Evolutionary conservation across 2,329 filamentous ascomycete species (phyloP).

Genomic region (Aspergillus ochraceoroseus): DNA sequence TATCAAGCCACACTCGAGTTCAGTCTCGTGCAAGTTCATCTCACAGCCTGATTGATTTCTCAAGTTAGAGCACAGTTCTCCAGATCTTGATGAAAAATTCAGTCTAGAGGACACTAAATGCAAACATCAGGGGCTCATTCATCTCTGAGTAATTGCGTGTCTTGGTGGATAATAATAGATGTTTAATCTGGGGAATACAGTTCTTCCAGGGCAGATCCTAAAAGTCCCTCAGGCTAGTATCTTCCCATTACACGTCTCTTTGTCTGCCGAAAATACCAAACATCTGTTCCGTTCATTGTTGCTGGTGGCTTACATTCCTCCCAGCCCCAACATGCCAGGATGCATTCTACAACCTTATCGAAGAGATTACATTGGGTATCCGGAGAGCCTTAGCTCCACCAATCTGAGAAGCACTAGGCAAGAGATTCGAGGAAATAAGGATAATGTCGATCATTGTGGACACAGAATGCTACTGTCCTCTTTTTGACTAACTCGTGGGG

Average conservation of each 20-base stretch:
- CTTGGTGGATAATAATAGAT: slow-evolving; percentile 10
- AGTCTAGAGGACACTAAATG: background rate
- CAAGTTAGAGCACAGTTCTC: too few relatives aligned
- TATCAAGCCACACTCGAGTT: background rate
- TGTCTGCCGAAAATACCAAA: slow-evolving; percentile 23
- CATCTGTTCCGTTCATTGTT: slow-evolving; percentile 31
- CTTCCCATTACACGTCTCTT: slow-evolving; percentile 11
- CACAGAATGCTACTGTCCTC: slow-evolving; percentile 11
- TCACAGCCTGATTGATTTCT: too few relatives aligned
- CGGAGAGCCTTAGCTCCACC: slow-evolving; percentile 15
- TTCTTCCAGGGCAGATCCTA: slow-evolving; percentile 1
- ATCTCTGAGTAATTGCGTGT: too few relatives aligned
- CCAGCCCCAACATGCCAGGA: slow-evolving; percentile 27
- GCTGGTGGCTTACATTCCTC: slow-evolving; percentile 32
- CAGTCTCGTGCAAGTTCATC: slow-evolving; percentile 3
- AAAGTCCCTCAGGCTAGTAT: background rate
- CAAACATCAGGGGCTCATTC: too few relatives aligned
- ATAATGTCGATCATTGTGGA: slow-evolving; percentile 12
- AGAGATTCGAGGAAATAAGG: too few relatives aligned
- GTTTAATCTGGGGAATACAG: slow-evolving; percentile 5
- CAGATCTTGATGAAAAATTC: background rate
- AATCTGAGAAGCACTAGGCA: slow-evolving; percentile 13
- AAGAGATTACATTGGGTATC: slow-evolving; percentile 17
- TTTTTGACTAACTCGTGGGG: slow-evolving; percentile 17
- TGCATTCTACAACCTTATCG: slow-evolving; percentile 26